phyloP scores from a whole-genome alignment of 192 early-diverging fungal genomes.

The Umbelopsis ramanniana region DNA sequence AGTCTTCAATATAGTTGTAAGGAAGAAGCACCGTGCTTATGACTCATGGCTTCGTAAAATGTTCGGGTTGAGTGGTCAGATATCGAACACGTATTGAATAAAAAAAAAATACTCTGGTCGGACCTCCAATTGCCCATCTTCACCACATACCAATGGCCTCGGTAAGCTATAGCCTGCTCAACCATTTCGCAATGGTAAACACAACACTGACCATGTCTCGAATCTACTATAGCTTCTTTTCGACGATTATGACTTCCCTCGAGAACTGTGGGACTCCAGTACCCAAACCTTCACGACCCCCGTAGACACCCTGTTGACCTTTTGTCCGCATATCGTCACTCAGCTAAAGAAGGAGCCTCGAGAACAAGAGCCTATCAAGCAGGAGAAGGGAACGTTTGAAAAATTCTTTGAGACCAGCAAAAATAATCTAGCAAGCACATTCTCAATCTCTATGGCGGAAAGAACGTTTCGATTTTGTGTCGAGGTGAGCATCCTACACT shows the following conservation, averaged over 20 bases:
- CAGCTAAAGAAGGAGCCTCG: constrained; percentile 47
- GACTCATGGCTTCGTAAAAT: no score
- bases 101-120: no score
- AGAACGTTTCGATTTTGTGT: constrained; percentile 21
- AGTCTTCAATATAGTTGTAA: no score
- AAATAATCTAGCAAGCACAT: background rate
- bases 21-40: no score
- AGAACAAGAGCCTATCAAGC: constrained; percentile 45
- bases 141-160: background rate
- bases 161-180: background rate
- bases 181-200: background rate
- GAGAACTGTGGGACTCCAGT: constrained; percentile 50
- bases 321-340: constrained; percentile 54
- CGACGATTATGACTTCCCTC: constrained; percentile 53
- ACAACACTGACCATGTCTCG: background rate
- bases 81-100: no score
- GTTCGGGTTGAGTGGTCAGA: no score
- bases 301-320: constrained; percentile 48
- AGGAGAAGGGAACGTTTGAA: constrained; percentile 15
- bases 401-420: constrained; percentile 8
- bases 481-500: constrained; percentile 18
- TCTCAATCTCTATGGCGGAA: background rate
- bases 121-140: no score
- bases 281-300: constrained; percentile 50
- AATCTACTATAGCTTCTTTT: constrained; percentile 41